A percentile compares a stretch with the other conserved stretches of the same genome.
Conservation (phyloP, 768 basidiomycete genomes). For the Lyophyllum decastes region DNA sequence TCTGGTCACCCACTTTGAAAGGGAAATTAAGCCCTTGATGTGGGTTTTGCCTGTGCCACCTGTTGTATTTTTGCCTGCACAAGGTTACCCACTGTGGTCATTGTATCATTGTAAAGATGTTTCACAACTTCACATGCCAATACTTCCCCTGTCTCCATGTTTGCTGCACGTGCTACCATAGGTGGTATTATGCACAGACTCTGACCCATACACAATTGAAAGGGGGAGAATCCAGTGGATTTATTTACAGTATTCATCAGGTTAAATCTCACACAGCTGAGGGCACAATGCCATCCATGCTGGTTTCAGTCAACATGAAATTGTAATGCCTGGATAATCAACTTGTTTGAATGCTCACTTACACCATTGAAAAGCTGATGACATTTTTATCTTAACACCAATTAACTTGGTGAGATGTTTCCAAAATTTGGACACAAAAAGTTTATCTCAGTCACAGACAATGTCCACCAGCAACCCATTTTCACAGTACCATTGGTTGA, state of each 20-base stretch:
- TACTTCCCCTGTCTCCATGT: not conserved
- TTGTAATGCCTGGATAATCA: slow-evolving; percentile 22
- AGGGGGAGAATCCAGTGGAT: slow-evolving; percentile 27
- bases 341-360: slow-evolving; percentile 23
- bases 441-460: slow-evolving; percentile 20
- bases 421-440: slow-evolving; percentile 30
- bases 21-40: not conserved
- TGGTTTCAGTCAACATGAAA: slow-evolving; percentile 26
- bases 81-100: slow-evolving; percentile 16
- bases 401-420: slow-evolving; percentile 15
- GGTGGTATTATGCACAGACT: not conserved
- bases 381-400: slow-evolving; percentile 22
- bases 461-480: slow-evolving; percentile 32
- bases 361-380: not conserved
- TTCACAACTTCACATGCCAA: slow-evolving; percentile 2
- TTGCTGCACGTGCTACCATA: not conserved
- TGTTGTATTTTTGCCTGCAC: slow-evolving; percentile 21
- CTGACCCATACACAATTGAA: slow-evolving; percentile 21
- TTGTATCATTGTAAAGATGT: not conserved
- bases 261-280: slow-evolving; percentile 26
- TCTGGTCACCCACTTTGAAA: slow-evolving; percentile 17
- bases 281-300: slow-evolving; percentile 24
- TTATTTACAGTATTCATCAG: slow-evolving; percentile 32
- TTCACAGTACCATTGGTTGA: slow-evolving; percentile 33
- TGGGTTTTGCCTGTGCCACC: slow-evolving; percentile 20